A percentile compares a stretch with the other conserved stretches of the same genome.
These are phyloP conservation scores for Candida tibetensis DNA, from an alignment of 805 yeast species.

Conservation along the genomic window DNA sequence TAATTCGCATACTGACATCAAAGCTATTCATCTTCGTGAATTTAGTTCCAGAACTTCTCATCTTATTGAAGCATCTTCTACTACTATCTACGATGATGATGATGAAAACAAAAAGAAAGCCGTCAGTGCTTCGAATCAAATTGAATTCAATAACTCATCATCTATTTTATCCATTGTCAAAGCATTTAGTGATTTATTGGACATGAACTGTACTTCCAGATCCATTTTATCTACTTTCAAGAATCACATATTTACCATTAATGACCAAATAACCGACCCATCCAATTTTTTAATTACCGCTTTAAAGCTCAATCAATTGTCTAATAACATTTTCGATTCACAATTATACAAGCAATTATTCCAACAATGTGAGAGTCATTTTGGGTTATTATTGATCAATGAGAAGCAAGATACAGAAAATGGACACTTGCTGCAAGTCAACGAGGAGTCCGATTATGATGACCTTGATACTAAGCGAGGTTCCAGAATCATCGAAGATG, in stretches of 20 bases:
- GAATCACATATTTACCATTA: slow-evolving; percentile 29
- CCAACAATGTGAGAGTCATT: slow-evolving; percentile 24
- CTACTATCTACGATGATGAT: slow-evolving; percentile 20
- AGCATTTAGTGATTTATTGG: slow-evolving; percentile 32
- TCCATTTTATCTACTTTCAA: slow-evolving; percentile 32
- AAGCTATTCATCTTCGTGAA: slow-evolving; percentile 55
- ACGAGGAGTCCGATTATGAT: slow-evolving; percentile 2
- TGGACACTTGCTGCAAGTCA: slow-evolving; percentile 1
- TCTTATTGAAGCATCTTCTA: slow-evolving; percentile 58
- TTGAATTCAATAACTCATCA: slow-evolving; percentile 26
- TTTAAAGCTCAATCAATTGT: slow-evolving; percentile 15
- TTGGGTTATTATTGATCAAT: slow-evolving; percentile 31
- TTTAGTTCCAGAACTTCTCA: slow-evolving; percentile 69
- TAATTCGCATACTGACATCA: slow-evolving; percentile 28
- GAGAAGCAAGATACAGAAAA: slow-evolving; percentile 6
- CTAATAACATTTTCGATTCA: slow-evolving; percentile 19
- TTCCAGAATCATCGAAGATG: slow-evolving; percentile 5
- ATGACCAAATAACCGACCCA: slow-evolving; percentile 27
- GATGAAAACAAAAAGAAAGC: slow-evolving; percentile 5
- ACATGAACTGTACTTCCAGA: slow-evolving; percentile 24
- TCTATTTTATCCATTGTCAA: slow-evolving; percentile 35
- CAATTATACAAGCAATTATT: slow-evolving; percentile 25
- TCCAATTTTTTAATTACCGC: slow-evolving; percentile 28
- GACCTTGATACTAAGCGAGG: slow-evolving; percentile 6
- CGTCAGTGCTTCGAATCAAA: slow-evolving; percentile 16